Evolutionary conservation across 1,284 basidiomycete genomes (phyloP).

Genomic region (Pisolithus thermaeus): DNA sequence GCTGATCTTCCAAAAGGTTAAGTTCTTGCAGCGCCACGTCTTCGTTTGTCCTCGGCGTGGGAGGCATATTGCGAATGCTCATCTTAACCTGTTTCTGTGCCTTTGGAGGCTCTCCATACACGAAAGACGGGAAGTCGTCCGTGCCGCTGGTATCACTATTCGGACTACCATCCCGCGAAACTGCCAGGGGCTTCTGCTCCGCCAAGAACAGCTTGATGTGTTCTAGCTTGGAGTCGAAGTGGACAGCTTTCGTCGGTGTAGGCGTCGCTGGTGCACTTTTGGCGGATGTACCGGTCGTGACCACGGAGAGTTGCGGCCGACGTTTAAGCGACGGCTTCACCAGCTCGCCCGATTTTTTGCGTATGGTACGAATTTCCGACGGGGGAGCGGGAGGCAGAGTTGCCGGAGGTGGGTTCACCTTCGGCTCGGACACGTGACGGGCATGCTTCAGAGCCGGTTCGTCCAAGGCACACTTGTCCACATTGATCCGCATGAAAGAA

Average conservation of each 20-base stretch:
- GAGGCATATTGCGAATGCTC: conserved; percentile 50
- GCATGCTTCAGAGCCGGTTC: conserved; percentile 21
- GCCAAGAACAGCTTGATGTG: conserved; percentile 91
- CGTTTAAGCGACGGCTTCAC: conserved; percentile 89
- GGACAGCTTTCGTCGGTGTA: conserved; percentile 73
- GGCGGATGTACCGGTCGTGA: conserved; percentile 39
- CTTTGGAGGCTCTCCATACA: conserved; percentile 46
- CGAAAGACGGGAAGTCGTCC: conserved; percentile 63
- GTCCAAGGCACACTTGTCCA: conserved; percentile 24
- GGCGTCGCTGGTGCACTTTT: conserved; percentile 60
- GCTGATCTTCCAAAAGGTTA: conserved; percentile 55
- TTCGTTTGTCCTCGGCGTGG: conserved; percentile 27
- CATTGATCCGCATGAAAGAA: conserved; percentile 11
- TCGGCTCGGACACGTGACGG: conserved; percentile 34
- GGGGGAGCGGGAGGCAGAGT: background rate
- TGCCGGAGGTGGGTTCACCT: conserved; percentile 6
- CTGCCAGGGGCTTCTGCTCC: conserved; percentile 90
- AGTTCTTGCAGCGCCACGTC: conserved; percentile 53
- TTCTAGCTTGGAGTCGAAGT: conserved; percentile 90
- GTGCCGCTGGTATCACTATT: conserved; percentile 75
- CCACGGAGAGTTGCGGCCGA: conserved; percentile 44
- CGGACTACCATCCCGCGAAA: conserved; percentile 87
- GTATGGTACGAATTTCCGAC: conserved; percentile 23
- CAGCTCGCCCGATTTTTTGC: conserved; percentile 91
- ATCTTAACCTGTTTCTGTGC: conserved; percentile 37